Base-by-base conservation (phyloP, 257 asterid species). In the Solanum chiquidenum region DNA sequence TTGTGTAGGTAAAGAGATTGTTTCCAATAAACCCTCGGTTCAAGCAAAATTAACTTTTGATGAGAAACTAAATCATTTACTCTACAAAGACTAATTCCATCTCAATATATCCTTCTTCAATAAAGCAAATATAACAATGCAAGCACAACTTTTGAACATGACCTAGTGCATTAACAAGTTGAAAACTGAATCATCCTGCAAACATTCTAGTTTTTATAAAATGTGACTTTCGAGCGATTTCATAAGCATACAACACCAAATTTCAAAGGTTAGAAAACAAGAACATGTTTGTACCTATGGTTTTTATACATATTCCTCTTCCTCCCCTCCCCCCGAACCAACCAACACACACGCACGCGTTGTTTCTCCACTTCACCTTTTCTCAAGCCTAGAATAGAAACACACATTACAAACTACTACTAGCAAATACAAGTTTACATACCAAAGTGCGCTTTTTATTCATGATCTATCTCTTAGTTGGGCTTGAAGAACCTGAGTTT, bases 401-500 rank as follows among this genome's bases (percentile, higher is more conserved):
- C 42, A 80, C 44, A 29, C 42, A 80, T 29, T 46, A 5, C 69
- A 29, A 76, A 80, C 42, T 29, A 80, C 42, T 27, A 46, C 40
- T 27, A 44, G 69, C 42, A 80, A 46, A 46, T 49, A 29, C 16
- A 80, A 80, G 29, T 46, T 18, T 35, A 21, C 49, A 74, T 29
- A 29, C 66, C 71, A 12, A 23, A 23, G 62, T 37, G 72, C 72
- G n/a, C 33, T 40, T 55, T 18, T 33, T 49, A 83, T 27, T 21
- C 52, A 79, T 49, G 23, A 49, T 52, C 62, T 18, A 52, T 80
- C 42, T 80, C 10, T 91, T 58, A 93, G 89, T 60, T 92, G 7
- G 99, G 99, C 91, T 97, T 97, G 88, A 97, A 97, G 88, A 97
- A 97, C 76, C 94, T 96, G 27, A 97, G 93, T 92, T 97, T 97